A percentile compares a stretch with the other conserved stretches of the same genome.
phyloP scores from a whole-genome alignment of 176 grass and related monocot genomes.

The Rhipidocladum racemiflorum region DNA sequence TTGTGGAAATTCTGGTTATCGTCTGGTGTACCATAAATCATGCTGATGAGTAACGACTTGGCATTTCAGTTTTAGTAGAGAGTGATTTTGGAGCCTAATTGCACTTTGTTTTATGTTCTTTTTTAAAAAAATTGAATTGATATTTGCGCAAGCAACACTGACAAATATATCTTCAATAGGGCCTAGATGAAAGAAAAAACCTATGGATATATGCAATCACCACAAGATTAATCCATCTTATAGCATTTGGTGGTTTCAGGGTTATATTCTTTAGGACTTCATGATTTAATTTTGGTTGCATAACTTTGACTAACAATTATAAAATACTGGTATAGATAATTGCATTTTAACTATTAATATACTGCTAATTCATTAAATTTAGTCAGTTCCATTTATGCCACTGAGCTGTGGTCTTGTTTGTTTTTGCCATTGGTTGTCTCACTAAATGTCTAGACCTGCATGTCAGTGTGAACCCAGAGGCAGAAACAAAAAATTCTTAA shows the following conservation, averaged over 20 bases:
- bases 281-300: neutral
- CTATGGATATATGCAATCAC: neutral
- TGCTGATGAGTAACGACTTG: constrained; percentile 2
- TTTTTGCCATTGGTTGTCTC: neutral
- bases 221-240: constrained; percentile 1
- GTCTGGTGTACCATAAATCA: neutral
- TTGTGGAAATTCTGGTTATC: constrained; percentile 19
- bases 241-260: constrained; percentile 17
- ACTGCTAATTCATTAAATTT: neutral
- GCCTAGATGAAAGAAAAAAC: constrained; percentile 12
- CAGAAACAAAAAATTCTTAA: neutral
- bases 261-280: constrained; percentile 6
- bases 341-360: constrained; percentile 1
- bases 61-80: constrained; percentile 8
- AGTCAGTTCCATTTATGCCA: neutral
- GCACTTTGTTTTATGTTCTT: neutral
- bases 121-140: neutral
- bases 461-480: neutral
- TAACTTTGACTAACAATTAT: neutral
- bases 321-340: neutral
- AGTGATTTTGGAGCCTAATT: constrained; percentile 5
- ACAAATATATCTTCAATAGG: neutral
- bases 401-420: neutral
- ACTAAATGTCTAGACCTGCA: constrained; percentile 12
- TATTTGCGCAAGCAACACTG: neutral